Evolutionary conservation across 2,329 filamentous ascomycete genomes (phyloP).

Genomic region (Reticulascus tulasneorum): DNA sequence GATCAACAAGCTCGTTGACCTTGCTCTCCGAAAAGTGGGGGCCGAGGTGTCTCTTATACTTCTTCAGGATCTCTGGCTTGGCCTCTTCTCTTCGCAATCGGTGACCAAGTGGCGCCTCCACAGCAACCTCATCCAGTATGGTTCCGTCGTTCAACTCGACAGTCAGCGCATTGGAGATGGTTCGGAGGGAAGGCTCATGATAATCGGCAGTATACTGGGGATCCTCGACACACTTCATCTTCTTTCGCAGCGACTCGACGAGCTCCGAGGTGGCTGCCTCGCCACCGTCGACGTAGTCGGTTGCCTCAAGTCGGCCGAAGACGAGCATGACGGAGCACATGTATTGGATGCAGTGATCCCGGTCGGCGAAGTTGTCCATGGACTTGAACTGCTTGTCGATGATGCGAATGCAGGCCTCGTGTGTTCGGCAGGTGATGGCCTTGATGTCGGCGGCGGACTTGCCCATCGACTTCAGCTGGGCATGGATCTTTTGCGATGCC

Average conservation of each 20-base stretch:
- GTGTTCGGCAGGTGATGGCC: conserved; percentile 86
- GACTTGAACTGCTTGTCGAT: conserved; percentile 99
- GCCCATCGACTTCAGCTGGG: conserved; percentile 75
- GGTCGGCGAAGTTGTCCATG: conserved; percentile 99
- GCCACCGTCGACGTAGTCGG: conserved; percentile 87
- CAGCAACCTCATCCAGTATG: conserved; percentile 80
- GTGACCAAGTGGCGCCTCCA: conserved; percentile 94
- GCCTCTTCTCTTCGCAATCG: conserved; percentile 88
- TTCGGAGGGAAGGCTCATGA: conserved; percentile 88
- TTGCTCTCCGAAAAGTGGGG: conserved; percentile 75
- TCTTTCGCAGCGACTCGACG: conserved; percentile 85
- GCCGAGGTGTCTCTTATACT: conserved; percentile 88
- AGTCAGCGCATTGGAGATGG: conserved; percentile 94
- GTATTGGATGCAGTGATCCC: conserved; percentile 99
- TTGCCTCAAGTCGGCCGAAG: conserved; percentile 88
- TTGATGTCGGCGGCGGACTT: conserved; percentile 95
- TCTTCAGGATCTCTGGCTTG: conserved; percentile 92
- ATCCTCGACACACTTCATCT: conserved; percentile 96
- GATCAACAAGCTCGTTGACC: conserved; percentile 77
- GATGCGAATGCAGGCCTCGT: conserved; percentile 97
- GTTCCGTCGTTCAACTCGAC: conserved; percentile 95
- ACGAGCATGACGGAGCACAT: conserved; percentile 97
- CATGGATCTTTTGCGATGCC: conserved; percentile 83
- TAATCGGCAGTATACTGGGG: conserved; percentile 92
- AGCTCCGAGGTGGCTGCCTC: conserved; percentile 88